phyloP scores from a whole-genome alignment of 163 green algal genomes.

The Scenedesmus sp. region DNA sequence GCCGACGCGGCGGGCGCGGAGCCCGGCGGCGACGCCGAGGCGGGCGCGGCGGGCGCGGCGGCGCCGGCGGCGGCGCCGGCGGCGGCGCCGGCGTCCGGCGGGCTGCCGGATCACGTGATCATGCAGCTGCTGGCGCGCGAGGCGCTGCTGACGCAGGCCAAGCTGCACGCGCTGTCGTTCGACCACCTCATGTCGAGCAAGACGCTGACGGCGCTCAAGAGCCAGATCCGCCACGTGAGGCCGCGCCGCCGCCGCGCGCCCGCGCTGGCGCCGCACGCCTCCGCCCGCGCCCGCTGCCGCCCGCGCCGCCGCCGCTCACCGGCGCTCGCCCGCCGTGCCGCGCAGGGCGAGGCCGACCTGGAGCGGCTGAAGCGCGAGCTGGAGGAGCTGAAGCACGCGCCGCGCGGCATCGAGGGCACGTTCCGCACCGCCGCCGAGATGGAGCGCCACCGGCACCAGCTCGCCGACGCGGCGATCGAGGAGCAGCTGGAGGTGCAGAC shows the following conservation, averaged over 20 bases:
- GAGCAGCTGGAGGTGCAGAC: constrained; percentile 90
- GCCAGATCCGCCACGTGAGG: constrained; percentile 73
- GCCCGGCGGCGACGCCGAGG: constrained; percentile 9
- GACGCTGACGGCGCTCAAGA: constrained; percentile 66
- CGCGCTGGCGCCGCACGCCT: not conserved
- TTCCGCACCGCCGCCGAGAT: constrained; percentile 81
- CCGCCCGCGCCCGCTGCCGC: not conserved
- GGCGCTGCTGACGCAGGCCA: constrained; percentile 82
- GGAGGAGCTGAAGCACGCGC: constrained; percentile 74
- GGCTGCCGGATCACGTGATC: constrained; percentile 71
- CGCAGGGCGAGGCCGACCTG: constrained; percentile 84
- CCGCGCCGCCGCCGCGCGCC: not conserved
- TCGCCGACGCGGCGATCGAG: constrained; percentile 80
- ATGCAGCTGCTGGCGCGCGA: constrained; percentile 77
- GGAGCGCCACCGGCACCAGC: constrained; percentile 76
- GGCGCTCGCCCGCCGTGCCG: not conserved
- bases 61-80: not conserved
- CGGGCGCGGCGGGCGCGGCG: not conserved
- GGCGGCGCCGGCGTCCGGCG: not conserved
- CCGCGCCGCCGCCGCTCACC: too few species aligned
- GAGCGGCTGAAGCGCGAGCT: constrained; percentile 84
- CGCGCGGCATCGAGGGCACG: constrained; percentile 70
- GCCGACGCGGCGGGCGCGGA: constrained; percentile 26
- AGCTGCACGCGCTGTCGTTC: constrained; percentile 79
- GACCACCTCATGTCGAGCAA: constrained; percentile 67